These are phyloP conservation scores for Obelidium mucronatum DNA, from an alignment of 192 early-diverging fungal genomes.

Conservation along the genomic window DNA sequence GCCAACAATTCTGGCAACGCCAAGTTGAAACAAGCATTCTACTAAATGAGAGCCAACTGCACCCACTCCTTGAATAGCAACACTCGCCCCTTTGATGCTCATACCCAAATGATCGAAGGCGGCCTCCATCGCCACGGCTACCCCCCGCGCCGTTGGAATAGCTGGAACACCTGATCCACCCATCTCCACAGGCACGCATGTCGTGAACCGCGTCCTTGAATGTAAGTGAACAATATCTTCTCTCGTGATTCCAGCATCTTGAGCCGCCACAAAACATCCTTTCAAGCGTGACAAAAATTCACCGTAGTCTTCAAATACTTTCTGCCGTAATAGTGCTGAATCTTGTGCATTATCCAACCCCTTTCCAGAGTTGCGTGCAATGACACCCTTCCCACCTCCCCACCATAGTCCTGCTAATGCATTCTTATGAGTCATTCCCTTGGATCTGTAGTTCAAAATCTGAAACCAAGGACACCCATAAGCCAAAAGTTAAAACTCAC, in stretches of 20 bases:
- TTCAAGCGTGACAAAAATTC: constrained; percentile 43
- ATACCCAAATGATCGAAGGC: constrained; percentile 45
- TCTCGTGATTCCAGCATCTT: constrained; percentile 47
- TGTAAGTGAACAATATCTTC: constrained; percentile 48
- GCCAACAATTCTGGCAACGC: constrained; percentile 40
- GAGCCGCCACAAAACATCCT: constrained; percentile 54
- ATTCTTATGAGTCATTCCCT: constrained; percentile 55
- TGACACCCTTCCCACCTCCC: constrained; percentile 57
- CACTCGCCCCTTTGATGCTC: constrained; percentile 32
- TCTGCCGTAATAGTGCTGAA: background rate
- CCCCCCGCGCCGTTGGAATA: constrained; percentile 49
- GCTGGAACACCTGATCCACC: constrained; percentile 54
- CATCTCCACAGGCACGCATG: constrained; percentile 46
- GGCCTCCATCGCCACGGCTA: constrained; percentile 48
- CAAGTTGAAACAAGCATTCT: constrained; percentile 37
- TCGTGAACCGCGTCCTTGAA: constrained; percentile 45
- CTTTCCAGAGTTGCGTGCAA: constrained; percentile 48
- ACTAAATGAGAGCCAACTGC: constrained; percentile 45
- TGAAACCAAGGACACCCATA: background rate
- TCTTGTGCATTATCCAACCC: constrained; percentile 32
- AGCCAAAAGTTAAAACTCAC: background rate
- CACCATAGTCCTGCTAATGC: constrained; percentile 53
- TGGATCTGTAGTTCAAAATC: constrained; percentile 21
- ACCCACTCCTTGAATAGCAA: constrained; percentile 54
- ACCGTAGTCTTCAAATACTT: constrained; percentile 54